Evolutionary conservation across 2,329 filamentous ascomycete species (phyloP).

Genomic region (Calonectria pseudoturangicola): DNA sequence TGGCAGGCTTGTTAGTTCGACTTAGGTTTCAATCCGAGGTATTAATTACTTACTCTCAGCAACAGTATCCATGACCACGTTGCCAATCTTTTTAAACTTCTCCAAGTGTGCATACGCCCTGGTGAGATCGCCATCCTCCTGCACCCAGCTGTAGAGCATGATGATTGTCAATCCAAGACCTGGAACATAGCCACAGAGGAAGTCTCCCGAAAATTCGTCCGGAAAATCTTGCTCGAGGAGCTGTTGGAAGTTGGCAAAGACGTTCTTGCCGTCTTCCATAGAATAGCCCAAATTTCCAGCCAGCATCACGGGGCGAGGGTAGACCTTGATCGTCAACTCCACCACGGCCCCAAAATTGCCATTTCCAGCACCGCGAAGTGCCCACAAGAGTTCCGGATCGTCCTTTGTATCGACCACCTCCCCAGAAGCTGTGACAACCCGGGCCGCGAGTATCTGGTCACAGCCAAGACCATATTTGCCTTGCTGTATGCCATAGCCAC

Average conservation of each 20-base stretch:
- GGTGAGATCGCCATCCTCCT: constrained; percentile 17
- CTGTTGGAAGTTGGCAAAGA: constrained; percentile 27
- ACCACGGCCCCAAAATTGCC: constrained; percentile 46
- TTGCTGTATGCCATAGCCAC: constrained; percentile 43
- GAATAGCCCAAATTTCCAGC: constrained; percentile 22
- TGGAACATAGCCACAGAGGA: constrained; percentile 21
- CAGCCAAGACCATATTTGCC: constrained; percentile 44
- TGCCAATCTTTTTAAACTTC: constrained; percentile 21
- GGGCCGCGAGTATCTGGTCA: constrained; percentile 45
- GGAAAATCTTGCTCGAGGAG: constrained; percentile 18
- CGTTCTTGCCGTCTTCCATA: constrained; percentile 8
- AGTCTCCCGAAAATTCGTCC: constrained; percentile 29
- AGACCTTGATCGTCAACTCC: constrained; percentile 43
- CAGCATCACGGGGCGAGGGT: constrained; percentile 33
- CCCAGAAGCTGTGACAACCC: constrained; percentile 41
- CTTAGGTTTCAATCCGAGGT: neutral
- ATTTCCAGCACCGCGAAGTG: constrained; percentile 44
- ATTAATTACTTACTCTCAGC: constrained; percentile 4
- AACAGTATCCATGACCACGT: constrained; percentile 7
- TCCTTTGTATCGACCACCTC: constrained; percentile 34
- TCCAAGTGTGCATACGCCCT: constrained; percentile 26
- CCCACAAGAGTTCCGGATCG: constrained; percentile 46
- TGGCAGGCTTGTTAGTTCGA: neutral
- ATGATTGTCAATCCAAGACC: constrained; percentile 24
- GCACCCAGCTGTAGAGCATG: constrained; percentile 28